Percentiles rank a stretch among this genome's conserved stretches.
phyloP scores from a whole-genome alignment of 2,329 filamentous ascomycete species.

The Tolypocladium nubicola region DNA sequence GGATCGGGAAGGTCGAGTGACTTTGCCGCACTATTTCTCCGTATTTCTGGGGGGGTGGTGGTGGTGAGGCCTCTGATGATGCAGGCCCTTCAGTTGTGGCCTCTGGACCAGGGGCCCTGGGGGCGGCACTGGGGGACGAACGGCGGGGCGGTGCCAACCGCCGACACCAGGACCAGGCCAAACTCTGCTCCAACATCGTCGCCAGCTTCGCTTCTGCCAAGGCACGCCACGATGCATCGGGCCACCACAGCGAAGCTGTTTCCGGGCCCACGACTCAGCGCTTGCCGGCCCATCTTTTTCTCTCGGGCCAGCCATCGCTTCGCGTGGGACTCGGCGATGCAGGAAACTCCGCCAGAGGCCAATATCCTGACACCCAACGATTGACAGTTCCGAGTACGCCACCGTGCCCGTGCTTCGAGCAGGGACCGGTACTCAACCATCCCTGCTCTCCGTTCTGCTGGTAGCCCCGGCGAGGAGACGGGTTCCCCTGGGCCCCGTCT shows the following conservation, averaged over 20 bases:
- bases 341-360: neutral
- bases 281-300: neutral
- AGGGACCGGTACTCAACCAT: neutral
- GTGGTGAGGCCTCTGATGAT: neutral
- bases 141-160: neutral
- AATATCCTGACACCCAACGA: neutral
- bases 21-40: neutral
- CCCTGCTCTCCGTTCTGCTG: neutral
- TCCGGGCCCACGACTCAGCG: neutral
- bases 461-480: neutral
- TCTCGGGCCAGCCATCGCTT: neutral
- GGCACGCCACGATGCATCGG: neutral
- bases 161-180: neutral
- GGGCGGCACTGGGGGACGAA: neutral
- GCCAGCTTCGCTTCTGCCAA: neutral
- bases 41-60: neutral
- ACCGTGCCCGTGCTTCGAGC: neutral
- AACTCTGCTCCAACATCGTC: neutral
- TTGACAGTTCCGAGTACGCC: neutral
- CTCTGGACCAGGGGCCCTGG: neutral
- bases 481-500: neutral
- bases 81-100: neutral
- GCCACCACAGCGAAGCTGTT: neutral
- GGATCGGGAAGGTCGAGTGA: neutral
- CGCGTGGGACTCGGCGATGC: neutral